A percentile compares a stretch with the other conserved stretches of the same genome.
Evolutionary conservation across 2,329 filamentous ascomycete genomes (phyloP).

Genomic region (Mycosphaerella sp.): DNA sequence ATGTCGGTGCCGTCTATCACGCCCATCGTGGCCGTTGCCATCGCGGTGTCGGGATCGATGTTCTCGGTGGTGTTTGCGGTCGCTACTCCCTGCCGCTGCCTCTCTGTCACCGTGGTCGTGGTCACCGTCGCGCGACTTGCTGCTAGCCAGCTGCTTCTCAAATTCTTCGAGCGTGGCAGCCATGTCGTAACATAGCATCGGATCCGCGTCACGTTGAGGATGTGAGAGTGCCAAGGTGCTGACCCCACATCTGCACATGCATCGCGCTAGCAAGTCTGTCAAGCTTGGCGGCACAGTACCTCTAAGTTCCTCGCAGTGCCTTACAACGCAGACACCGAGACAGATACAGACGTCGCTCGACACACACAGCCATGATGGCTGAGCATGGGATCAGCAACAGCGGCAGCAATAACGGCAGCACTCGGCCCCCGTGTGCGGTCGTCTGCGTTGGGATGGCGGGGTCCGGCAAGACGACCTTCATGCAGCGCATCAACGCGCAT

Average conservation of each 20-base stretch:
- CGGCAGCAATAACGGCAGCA: neutral
- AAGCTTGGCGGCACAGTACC: too few species aligned
- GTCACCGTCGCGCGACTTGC: constrained; percentile 39
- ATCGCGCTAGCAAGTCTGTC: too few species aligned
- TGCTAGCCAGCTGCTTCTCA: constrained; percentile 66
- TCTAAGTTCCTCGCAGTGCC: too few species aligned
- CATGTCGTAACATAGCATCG: neutral
- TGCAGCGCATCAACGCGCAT: constrained; percentile 95
- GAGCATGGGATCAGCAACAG: neutral
- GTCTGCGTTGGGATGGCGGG: constrained; percentile 98
- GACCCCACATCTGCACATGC: too few species aligned
- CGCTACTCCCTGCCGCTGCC: constrained; percentile 50
- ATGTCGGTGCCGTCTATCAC: constrained; percentile 35
- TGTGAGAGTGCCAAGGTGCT: neutral
- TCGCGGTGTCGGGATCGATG: constrained; percentile 37
- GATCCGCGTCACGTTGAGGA: neutral
- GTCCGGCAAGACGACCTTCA: constrained; percentile 99
- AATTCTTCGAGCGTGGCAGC: constrained; percentile 64
- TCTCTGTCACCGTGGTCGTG: constrained; percentile 42
- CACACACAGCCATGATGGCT: too few species aligned
- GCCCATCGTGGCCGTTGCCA: constrained; percentile 45
- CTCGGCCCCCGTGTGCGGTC: constrained; percentile 60
- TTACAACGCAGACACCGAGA: too few species aligned
- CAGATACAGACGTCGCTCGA: too few species aligned
- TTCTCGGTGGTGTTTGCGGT: constrained; percentile 33